Evolutionary conservation across 2,329 filamentous ascomycete genomes (phyloP).

Genomic region (Trichoderma sp.): DNA sequence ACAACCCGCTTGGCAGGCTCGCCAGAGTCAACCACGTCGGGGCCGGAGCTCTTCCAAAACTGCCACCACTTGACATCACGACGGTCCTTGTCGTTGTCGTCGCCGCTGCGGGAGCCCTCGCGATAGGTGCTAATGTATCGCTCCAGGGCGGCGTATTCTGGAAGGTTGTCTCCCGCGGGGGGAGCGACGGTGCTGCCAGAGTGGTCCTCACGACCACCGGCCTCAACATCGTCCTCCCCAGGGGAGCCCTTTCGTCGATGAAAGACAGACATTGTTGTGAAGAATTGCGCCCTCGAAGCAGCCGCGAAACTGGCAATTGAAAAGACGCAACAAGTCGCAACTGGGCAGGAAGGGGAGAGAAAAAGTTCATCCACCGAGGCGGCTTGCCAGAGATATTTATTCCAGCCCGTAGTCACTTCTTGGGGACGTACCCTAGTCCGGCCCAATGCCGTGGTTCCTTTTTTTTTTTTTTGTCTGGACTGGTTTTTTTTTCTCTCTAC

Average conservation of each 20-base stretch:
- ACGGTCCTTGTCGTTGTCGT: conserved; percentile 10
- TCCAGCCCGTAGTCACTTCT: not conserved
- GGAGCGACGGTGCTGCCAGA: conserved; percentile 18
- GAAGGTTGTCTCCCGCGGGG: not conserved
- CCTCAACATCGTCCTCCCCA: conserved; percentile 9
- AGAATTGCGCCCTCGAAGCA: conserved; percentile 20
- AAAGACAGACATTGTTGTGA: conserved; percentile 20
- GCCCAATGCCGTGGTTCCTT: conserved; percentile 18
- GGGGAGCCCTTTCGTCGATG: conserved; percentile 10
- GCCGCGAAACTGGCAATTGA: conserved; percentile 20
- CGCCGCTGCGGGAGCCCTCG: conserved; percentile 8
- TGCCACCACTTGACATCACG: conserved; percentile 15
- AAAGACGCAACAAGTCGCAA: conserved; percentile 21
- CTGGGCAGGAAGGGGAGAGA: conserved; percentile 14
- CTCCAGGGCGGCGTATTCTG: conserved; percentile 17
- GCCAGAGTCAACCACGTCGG: conserved; percentile 33
- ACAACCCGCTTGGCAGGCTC: conserved; percentile 58
- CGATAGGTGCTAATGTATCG: conserved; percentile 18
- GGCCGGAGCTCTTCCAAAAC: conserved; percentile 5
- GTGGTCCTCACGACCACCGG: conserved; percentile 16
- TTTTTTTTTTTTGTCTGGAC: not conserved
- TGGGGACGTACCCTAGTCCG: conserved; percentile 1
- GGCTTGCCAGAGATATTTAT: conserved; percentile 20
- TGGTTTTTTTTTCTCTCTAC: not conserved
- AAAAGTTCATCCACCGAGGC: conserved; percentile 11